phyloP scores from a whole-genome alignment of 2,329 filamentous ascomycete genomes.

The Gnomoniopsis smithogilvyi region DNA sequence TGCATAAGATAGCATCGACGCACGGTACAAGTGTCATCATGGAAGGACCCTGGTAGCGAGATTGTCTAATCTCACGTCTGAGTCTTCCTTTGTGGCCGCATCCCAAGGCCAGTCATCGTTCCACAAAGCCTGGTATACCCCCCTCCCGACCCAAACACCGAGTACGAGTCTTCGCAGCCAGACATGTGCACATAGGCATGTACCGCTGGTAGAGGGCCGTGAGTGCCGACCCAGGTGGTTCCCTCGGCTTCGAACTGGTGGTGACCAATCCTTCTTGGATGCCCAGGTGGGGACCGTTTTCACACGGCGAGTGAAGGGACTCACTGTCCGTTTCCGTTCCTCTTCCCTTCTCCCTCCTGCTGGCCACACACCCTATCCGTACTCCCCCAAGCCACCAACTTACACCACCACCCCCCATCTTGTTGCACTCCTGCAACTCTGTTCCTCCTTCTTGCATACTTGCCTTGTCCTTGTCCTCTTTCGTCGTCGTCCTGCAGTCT shows the following conservation, averaged over 20 bases:
- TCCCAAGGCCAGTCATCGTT: neutral
- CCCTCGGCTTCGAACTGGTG: neutral
- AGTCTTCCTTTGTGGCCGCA: neutral
- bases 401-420: neutral
- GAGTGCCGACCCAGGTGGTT: neutral
- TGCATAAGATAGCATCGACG: neutral
- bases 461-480: slow-evolving; percentile 10
- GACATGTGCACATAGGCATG: neutral
- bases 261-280: too few relatives aligned
- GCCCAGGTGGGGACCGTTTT: neutral
- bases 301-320: neutral
- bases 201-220: too few relatives aligned
- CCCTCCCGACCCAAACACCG: neutral
- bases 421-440: neutral
- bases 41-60: neutral
- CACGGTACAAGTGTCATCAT: neutral
- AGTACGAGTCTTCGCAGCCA: neutral
- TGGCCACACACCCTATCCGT: neutral
- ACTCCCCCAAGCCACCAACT: neutral
- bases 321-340: neutral
- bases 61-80: neutral
- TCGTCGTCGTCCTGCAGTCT: slow-evolving; percentile 4
- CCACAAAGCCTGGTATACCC: too few relatives aligned
- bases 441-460: slow-evolving; percentile 8
- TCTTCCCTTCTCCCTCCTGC: neutral